Conservation (phyloP, 2,329 filamentous ascomycete genomes). For the Dryadomyces quercus-mongolicae region DNA sequence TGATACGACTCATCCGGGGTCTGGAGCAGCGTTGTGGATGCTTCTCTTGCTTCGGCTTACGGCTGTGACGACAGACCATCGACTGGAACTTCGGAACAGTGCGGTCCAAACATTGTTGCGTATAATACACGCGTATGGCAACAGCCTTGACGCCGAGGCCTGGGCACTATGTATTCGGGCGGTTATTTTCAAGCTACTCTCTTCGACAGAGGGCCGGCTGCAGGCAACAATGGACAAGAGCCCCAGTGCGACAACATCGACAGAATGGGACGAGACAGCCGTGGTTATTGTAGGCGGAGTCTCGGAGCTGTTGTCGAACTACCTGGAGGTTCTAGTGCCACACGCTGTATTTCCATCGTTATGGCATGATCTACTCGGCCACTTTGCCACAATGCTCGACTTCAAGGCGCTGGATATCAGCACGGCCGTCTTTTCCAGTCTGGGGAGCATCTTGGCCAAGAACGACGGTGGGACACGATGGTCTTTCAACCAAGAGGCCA, state of each 20-base stretch:
- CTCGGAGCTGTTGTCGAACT: constrained; percentile 60
- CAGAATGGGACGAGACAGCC: constrained; percentile 63
- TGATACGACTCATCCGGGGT: constrained; percentile 44
- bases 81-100: constrained; percentile 69
- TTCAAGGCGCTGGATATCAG: constrained; percentile 57
- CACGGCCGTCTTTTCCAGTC: constrained; percentile 56
- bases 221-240: constrained; percentile 23
- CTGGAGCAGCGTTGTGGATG: constrained; percentile 67
- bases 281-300: constrained; percentile 63
- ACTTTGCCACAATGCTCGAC: constrained; percentile 53
- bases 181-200: constrained; percentile 68
- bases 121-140: constrained; percentile 85
- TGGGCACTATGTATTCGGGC: constrained; percentile 76
- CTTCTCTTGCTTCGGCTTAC: constrained; percentile 60
- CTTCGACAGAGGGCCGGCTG: constrained; percentile 52
- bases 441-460: constrained; percentile 49
- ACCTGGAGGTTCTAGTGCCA: constrained; percentile 58
- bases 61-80: constrained; percentile 56
- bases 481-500: constrained; percentile 35
- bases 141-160: constrained; percentile 61
- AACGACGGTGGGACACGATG: constrained; percentile 29
- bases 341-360: constrained; percentile 56
- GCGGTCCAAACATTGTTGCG: constrained; percentile 79
- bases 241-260: constrained; percentile 28
- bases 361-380: constrained; percentile 62